phyloP scores from a whole-genome alignment of 495 filamentous ascomycete genomes.

The Podospora pseudoanserina region DNA sequence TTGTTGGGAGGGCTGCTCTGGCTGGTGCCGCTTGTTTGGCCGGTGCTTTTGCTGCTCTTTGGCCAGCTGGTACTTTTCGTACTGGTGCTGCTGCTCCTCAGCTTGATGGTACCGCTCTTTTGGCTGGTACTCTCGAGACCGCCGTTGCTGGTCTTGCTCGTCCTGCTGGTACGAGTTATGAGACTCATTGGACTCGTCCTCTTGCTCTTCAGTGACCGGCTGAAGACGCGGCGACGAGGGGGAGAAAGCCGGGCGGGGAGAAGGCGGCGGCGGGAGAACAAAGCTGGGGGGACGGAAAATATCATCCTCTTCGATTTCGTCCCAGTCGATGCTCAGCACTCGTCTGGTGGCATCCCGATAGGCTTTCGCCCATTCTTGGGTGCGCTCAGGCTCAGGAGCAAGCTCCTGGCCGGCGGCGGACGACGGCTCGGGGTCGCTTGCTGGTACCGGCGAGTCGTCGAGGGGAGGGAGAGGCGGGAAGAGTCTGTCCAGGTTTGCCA shows the following conservation, averaged over 20 bases:
- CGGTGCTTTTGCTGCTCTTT: no score
- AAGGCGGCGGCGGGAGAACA: neutral
- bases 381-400: neutral
- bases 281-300: neutral
- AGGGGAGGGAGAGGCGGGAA: neutral
- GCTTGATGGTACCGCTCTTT: neutral
- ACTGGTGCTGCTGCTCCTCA: no score
- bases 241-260: neutral
- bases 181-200: neutral
- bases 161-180: neutral
- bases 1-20: neutral
- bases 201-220: neutral
- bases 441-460: neutral
- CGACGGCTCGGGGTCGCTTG: neutral
- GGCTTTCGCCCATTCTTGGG: conserved; percentile 11
- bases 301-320: conserved; percentile 10
- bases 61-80: no score
- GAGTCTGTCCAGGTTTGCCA: neutral
- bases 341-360: conserved; percentile 23
- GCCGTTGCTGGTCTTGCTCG: neutral
- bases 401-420: neutral
- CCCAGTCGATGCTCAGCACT: conserved; percentile 23
- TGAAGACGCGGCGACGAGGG: neutral
- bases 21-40: neutral
- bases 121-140: neutral